These are phyloP conservation scores for Raphanus sativus DNA, from an alignment of 345 rosid genomes.

Conservation along the genomic window DNA sequence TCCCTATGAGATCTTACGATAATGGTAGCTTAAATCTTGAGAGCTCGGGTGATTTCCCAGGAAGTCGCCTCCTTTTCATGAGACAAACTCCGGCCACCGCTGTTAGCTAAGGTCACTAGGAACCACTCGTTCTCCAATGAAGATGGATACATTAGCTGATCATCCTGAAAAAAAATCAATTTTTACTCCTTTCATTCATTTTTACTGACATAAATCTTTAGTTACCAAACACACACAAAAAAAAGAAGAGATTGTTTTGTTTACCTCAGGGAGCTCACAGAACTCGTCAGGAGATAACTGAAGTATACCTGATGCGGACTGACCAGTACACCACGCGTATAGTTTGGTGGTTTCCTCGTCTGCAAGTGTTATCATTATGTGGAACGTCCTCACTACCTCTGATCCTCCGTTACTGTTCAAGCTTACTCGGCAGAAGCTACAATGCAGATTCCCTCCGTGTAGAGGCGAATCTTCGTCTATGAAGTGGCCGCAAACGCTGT, in stretches of 20 bases:
- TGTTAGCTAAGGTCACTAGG: conserved; percentile 65
- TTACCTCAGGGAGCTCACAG: conserved; percentile 80
- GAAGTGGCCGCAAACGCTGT: conserved; percentile 66
- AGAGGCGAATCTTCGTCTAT: conserved; percentile 40
- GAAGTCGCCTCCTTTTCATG: conserved; percentile 34
- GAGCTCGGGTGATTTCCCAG: conserved; percentile 91
- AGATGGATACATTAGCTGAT: conserved; percentile 77
- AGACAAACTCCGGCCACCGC: conserved; percentile 31
- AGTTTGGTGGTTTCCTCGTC: conserved; percentile 56
- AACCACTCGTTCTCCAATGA: conserved; percentile 76
- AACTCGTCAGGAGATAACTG: conserved; percentile 88
- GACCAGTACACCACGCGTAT: conserved; percentile 76
- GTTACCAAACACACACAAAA: neutral
- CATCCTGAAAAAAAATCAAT: conserved; percentile 53
- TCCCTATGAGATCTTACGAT: neutral
- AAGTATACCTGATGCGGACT: conserved; percentile 83
- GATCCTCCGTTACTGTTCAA: conserved; percentile 33
- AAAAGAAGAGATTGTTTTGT: neutral
- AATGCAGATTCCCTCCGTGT: conserved; percentile 41
- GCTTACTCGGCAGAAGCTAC: conserved; percentile 63
- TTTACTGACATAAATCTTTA: too few relatives aligned
- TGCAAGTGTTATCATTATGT: conserved; percentile 66
- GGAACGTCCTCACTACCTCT: conserved; percentile 62
- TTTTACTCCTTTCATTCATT: too few relatives aligned
- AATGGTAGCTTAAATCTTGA: conserved; percentile 38